A percentile compares a stretch with the other conserved stretches of the same genome.
Conservation (phyloP, 345 rosid species). For the Corymbia maculata region DNA sequence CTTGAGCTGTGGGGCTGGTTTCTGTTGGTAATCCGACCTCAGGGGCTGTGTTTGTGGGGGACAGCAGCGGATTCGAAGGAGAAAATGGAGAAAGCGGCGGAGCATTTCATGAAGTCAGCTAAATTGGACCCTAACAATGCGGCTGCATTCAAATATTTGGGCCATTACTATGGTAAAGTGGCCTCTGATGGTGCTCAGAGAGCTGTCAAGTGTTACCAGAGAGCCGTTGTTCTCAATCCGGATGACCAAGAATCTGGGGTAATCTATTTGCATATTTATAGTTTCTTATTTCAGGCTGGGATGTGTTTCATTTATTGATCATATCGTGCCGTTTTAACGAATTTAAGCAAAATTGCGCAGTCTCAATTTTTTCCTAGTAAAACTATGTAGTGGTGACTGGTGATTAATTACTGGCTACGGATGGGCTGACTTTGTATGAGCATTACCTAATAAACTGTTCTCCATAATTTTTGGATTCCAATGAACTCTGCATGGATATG, state of each 20-base stretch:
- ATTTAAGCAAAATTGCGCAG: neutral
- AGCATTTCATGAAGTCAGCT: conserved; percentile 61
- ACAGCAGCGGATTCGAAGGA: conserved; percentile 19
- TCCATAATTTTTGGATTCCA: neutral
- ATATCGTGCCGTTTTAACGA: neutral
- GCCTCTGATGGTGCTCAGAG: conserved; percentile 39
- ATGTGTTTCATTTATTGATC: neutral
- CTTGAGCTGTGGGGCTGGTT: neutral
- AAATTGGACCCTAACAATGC: conserved; percentile 63
- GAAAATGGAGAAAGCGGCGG: conserved; percentile 48
- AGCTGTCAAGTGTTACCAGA: conserved; percentile 87
- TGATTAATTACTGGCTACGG: neutral
- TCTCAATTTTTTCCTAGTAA: neutral
- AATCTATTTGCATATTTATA: neutral
- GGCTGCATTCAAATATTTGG: conserved; percentile 63
- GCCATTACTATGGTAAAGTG: conserved; percentile 52
- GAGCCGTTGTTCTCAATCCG: conserved; percentile 59
- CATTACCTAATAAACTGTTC: neutral
- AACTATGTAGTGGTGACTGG: neutral
- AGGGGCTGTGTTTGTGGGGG: conserved; percentile 73
- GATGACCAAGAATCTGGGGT: conserved; percentile 69
- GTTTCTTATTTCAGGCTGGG: neutral
- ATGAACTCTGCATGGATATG: neutral
- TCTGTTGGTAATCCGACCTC: neutral
- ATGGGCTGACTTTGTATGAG: neutral